phyloP scores from a whole-genome alignment of 2,329 filamentous ascomycete genomes.

The Aureobasidium sp. region DNA sequence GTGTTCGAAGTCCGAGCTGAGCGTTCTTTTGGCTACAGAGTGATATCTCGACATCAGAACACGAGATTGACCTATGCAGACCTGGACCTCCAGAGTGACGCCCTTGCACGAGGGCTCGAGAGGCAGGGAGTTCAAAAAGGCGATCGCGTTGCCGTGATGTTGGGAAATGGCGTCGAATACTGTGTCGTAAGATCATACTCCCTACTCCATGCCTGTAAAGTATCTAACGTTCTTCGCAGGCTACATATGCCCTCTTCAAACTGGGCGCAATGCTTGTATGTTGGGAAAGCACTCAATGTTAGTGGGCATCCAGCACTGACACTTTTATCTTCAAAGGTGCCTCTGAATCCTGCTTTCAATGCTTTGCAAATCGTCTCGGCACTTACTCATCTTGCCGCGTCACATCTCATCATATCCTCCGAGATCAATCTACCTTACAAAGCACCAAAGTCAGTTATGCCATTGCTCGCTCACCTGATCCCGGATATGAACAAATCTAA shows the following conservation, averaged over 20 bases:
- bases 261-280: conserved; percentile 77
- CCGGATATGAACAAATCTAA: conserved; percentile 39
- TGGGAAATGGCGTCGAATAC: conserved; percentile 81
- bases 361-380: conserved; percentile 69
- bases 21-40: conserved; percentile 30
- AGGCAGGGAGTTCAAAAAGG: conserved; percentile 69
- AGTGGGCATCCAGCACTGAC: neutral
- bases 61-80: conserved; percentile 62
- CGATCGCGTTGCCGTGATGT: conserved; percentile 74
- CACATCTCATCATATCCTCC: conserved; percentile 73
- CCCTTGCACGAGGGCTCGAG: conserved; percentile 61
- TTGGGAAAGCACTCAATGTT: neutral
- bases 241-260: conserved; percentile 85
- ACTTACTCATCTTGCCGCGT: conserved; percentile 64
- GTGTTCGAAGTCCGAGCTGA: neutral
- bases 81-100: conserved; percentile 70
- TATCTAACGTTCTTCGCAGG: conserved; percentile 21
- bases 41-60: conserved; percentile 57
- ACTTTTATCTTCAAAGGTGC: conserved; percentile 50
- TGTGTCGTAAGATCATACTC: conserved; percentile 50
- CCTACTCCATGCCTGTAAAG: neutral
- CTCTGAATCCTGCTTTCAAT: conserved; percentile 86
- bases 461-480: conserved; percentile 50
- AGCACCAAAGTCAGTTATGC: conserved; percentile 52
- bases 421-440: conserved; percentile 75